Base-by-base conservation (phyloP, 371 early-diverging fungal genomes). In the Blakeslea trispora region DNA sequence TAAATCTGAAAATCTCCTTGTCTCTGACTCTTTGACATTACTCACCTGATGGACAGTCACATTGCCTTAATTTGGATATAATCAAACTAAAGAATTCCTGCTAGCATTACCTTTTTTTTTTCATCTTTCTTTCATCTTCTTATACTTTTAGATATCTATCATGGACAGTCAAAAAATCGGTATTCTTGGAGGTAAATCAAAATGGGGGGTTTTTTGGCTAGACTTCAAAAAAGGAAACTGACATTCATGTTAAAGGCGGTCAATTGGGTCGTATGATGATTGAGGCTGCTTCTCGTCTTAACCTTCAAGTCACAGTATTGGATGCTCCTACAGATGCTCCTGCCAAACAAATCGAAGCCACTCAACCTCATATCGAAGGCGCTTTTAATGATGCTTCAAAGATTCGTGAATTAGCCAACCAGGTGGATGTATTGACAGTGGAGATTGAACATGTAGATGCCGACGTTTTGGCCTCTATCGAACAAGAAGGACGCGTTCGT, bases 361-460 rank as follows among this genome's bases (percentile, higher is more conserved):
- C 81, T 22, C 77, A 78, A 55, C 34, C 53, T 31, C 95, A 94
- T 63, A 83, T 94, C 51, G 74, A 81, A 18, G 95, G 94, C 35
- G 82, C 81, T 13, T 98, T 97, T 69, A 86, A 84, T 35, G 91
- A 94, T 58, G 71, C 88, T 0, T 73, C 57, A 45, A 84, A 88
- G 54, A 91, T 98, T 55, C 67, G 68, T 37, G 83, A 88, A 57
- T 81, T 98, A 4, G 91, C 94, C 21, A 53, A 65, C 17, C 62
- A 80, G 19, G 89, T 86, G 32, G 88, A 93, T 61, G 86, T 96
- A 18, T 74, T 97, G 43, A 98, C 98, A 0, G 90, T 94, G 15
- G 97, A 98, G 75, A 97, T 98, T 54, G 98, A 98, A 76, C 98
- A 98, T 63, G 94, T 98, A 32, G 84, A 97, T 74, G 81, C 87